These are phyloP conservation scores for Hyphodiscus hymeniophilus DNA, from an alignment of 495 filamentous ascomycete species.

Conservation along the genomic window DNA sequence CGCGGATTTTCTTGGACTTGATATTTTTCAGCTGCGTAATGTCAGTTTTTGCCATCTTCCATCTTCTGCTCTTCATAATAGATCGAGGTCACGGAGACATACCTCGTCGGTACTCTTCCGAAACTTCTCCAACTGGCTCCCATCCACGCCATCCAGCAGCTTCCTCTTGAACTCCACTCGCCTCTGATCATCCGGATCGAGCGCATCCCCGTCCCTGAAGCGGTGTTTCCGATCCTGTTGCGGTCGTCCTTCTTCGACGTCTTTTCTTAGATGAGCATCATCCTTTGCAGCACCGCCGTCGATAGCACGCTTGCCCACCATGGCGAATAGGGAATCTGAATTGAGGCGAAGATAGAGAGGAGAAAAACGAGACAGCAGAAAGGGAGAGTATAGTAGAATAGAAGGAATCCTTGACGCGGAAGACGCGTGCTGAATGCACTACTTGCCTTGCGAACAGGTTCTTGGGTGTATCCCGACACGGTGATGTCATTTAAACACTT, in stretches of 20 bases:
- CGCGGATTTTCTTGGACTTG: conserved; percentile 36
- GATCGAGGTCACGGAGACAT: too few species aligned
- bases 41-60: not conserved
- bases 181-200: conserved; percentile 10
- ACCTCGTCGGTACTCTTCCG: conserved; percentile 37
- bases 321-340: not conserved
- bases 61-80: too few species aligned
- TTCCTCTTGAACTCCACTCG: conserved; percentile 31
- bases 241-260: conserved; percentile 5
- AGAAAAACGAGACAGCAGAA: too few species aligned
- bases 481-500: too few species aligned
- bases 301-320: conserved; percentile 6
- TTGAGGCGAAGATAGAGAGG: too few species aligned
- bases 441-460: too few species aligned
- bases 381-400: too few species aligned
- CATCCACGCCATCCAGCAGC: conserved; percentile 35
- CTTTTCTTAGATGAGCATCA: not conserved
- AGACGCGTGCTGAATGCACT: too few species aligned
- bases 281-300: not conserved
- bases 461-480: too few species aligned
- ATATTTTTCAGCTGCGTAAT: conserved; percentile 27
- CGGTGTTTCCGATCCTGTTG: conserved; percentile 8
- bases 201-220: conserved; percentile 1
- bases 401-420: too few species aligned
- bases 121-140: conserved; percentile 28